Evolutionary conservation across 768 basidiomycete genomes (phyloP), one percentile per base, ranked within the genome.

Genomic region (Mycena galopus): DNA sequence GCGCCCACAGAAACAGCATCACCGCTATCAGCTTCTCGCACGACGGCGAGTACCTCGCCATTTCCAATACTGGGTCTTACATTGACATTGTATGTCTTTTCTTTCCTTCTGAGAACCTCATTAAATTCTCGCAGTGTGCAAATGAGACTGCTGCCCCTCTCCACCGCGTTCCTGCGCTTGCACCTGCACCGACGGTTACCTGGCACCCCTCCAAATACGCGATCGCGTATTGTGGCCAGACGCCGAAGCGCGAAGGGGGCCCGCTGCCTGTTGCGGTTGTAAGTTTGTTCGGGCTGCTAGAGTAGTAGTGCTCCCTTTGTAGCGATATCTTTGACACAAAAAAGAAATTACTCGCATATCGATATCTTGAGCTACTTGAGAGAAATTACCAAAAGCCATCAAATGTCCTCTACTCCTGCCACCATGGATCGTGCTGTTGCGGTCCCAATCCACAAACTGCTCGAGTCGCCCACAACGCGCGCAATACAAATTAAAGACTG

Each of bases 161-260:
- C 29, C 93, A 95, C 79, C 91, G 94, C n/a, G 89, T 95, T 17
- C 89, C 92, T 2, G 88, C 93, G 3, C 84, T 92, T 8, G 92
- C 90, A 5, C 86, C 93, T 1, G 89, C 93, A n/a, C 90, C 91
- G 6, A 91, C 92, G 1, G 94, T 95, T 3, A 82, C 90, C 2
- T 95, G 94, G 94, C 94, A 95, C 80, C 94, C 94, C 5, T 93
- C 92, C 8, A 93, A 90, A 81, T 91, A 93, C 75, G 88, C 91
- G n/a, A 88, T 94, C 64, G 94, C 94, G 3, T 95, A 94, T 75
- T 94, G 93, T 77, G 94, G 93, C 3, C 93, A 94, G 76, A 93
- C 90, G 4, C 91, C 90, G 73, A 78, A 83, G 56, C 88, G 87
- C 58, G 92, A 94, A 82, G 91, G 88, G 27, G 88, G 86, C 6